Conservation (phyloP, 495 filamentous ascomycete genomes). For the Lepraria neglecta region DNA sequence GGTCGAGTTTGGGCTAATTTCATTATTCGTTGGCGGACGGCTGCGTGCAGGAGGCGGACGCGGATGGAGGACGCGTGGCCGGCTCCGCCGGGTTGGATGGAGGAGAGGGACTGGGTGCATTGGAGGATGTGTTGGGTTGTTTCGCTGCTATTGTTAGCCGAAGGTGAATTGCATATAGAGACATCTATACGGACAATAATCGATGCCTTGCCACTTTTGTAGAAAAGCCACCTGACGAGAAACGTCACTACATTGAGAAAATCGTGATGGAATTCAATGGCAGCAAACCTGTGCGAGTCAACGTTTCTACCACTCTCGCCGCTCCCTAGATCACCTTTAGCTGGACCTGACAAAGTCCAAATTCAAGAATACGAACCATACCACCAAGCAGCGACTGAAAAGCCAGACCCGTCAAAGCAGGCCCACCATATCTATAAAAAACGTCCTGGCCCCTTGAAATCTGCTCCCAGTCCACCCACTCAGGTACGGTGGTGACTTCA, state of each 20-base stretch:
- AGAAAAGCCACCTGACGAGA: conserved; percentile 56
- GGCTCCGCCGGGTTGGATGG: conserved; percentile 58
- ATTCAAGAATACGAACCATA: conserved; percentile 34
- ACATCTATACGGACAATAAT: conserved; percentile 44
- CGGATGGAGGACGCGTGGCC: conserved; percentile 59
- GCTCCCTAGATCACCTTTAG: conserved; percentile 18
- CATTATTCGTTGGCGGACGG: conserved; percentile 60
- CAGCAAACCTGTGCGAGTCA: conserved; percentile 55
- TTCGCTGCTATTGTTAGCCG: conserved; percentile 31
- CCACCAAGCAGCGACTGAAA: conserved; percentile 63
- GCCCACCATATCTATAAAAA: conserved; percentile 66
- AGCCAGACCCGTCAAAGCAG: conserved; percentile 55
- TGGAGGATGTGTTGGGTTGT: conserved; percentile 58
- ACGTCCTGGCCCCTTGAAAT: conserved; percentile 56
- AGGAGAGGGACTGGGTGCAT: conserved; percentile 53
- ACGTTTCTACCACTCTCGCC: conserved; percentile 56
- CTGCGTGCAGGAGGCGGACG: conserved; percentile 64
- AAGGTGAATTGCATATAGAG: neutral
- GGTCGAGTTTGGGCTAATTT: conserved; percentile 45
- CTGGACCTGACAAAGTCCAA: neutral
- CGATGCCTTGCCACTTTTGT: conserved; percentile 60
- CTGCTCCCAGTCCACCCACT: conserved; percentile 79
- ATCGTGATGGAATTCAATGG: neutral
- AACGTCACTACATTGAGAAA: neutral
- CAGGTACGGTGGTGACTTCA: conserved; percentile 61